A percentile compares a stretch with the other conserved stretches of the same genome.
phyloP scores from a whole-genome alignment of 2,329 filamentous ascomycete genomes.

The Epichloe hybrida region DNA sequence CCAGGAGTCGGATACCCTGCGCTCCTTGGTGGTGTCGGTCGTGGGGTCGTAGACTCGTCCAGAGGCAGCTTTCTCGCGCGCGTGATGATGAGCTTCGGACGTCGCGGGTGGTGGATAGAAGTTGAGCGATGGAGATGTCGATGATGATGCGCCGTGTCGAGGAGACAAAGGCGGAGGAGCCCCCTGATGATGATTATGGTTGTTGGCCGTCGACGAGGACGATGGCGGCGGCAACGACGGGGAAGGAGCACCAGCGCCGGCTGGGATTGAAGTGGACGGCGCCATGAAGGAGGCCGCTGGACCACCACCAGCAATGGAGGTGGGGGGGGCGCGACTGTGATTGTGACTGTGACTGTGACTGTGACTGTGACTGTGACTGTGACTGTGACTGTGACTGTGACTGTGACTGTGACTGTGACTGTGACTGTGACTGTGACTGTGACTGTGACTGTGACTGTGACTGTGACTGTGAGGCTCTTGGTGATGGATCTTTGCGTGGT shows the following conservation, averaged over 20 bases:
- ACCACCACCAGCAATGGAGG: not conserved
- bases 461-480: conserved; percentile 8
- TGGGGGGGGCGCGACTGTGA: conserved; percentile 10
- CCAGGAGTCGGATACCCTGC: conserved; percentile 34
- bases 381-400: conserved; percentile 11
- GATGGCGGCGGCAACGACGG: conserved; percentile 17
- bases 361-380: conserved; percentile 9
- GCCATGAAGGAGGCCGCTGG: conserved; percentile 20
- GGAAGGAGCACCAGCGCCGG: conserved; percentile 16
- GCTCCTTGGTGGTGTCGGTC: conserved; percentile 35
- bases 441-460: conserved; percentile 11
- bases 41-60: conserved; percentile 41
- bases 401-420: conserved; percentile 13
- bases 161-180: conserved; percentile 24
- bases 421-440: conserved; percentile 12
- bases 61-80: conserved; percentile 26
- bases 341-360: conserved; percentile 13
- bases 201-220: conserved; percentile 11
- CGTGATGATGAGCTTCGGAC: conserved; percentile 14
- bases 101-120: conserved; percentile 3
- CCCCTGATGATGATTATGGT: conserved; percentile 14
- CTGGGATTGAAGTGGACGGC: conserved; percentile 15
- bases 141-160: conserved; percentile 23
- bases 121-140: conserved; percentile 14
- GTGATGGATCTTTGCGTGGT: conserved; percentile 1